A percentile compares a stretch with the other conserved stretches of the same genome.
These are phyloP conservation scores for Ophidiomyces ophidiicola DNA, from an alignment of 2,329 filamentous ascomycete species.

Conservation along the genomic window DNA sequence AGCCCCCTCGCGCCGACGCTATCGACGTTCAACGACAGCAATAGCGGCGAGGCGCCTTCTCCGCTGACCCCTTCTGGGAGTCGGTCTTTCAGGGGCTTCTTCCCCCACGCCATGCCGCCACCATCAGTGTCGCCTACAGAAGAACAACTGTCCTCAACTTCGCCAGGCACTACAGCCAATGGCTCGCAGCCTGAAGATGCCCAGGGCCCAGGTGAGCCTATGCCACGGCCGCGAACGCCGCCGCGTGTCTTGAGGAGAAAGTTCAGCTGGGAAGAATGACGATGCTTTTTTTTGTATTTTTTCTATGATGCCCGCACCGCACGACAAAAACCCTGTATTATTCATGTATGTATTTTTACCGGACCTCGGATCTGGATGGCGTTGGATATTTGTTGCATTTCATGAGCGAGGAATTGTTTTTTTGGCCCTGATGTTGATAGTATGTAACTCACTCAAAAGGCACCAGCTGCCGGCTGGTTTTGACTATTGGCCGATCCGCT, in stretches of 20 bases:
- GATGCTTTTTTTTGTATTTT: background rate
- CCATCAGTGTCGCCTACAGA: background rate
- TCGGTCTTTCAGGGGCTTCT: constrained; percentile 7
- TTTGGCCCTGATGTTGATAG: too few relatives aligned
- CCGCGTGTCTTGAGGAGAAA: constrained; percentile 7
- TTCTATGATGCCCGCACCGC: too few relatives aligned
- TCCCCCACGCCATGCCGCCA: background rate
- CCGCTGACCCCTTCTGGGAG: constrained; percentile 9
- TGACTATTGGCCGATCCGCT: too few relatives aligned
- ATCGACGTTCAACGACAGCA: constrained; percentile 1
- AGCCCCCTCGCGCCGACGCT: constrained; percentile 11
- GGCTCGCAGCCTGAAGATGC: background rate
- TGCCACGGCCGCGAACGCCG: background rate
- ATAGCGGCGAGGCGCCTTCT: constrained; percentile 9
- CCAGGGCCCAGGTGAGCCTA: background rate
- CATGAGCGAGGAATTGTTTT: too few relatives aligned
- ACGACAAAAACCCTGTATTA: too few relatives aligned
- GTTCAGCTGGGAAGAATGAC: constrained; percentile 14
- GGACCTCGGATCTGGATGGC: too few relatives aligned
- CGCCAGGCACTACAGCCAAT: background rate
- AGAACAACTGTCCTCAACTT: background rate
- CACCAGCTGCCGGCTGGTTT: too few relatives aligned
- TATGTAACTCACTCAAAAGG: too few relatives aligned
- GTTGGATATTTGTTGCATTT: too few relatives aligned
- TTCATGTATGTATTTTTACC: too few relatives aligned